Base-by-base conservation (phyloP, 2,329 filamentous ascomycete genomes). In the Ceratocystiopsis sp. region DNA sequence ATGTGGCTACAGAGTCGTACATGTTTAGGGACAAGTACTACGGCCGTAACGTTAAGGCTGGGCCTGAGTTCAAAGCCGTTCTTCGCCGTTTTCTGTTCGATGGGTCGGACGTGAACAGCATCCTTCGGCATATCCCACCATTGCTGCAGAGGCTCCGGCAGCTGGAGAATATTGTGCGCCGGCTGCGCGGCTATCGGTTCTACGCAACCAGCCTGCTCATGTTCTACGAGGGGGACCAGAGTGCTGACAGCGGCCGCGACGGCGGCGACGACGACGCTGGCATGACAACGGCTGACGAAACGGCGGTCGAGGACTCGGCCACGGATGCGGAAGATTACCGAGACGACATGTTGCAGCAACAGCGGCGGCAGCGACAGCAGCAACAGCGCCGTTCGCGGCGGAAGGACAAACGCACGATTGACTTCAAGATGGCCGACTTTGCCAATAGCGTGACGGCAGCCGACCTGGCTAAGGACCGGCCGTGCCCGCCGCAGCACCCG, bases 21-120 rank as follows among this genome's bases (percentile, higher is more conserved):
- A 69, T 87, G n/a, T 98, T 96, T 56, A 83, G 93, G 57, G 91
- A 98, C 69, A 98, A 98, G 61, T 98, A 98, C 60, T 94, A 85
- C 57, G 91, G 91, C 2, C 80, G 91, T 43, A 77, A 84, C 52
- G 66, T 98, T 33, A 87, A 87, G 59, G 85, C 82, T 3, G 91
- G 91, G 2, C 68, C 72, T 3, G 84, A 96, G 56, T 96, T 98
- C 54, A 84, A 93, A 55, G 76, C 81, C 46, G 87, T 87, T 0
- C 67, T 98, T 6, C 89, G 79, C 42, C 77, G 83, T 25, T 98
- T 96, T 57, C 73, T 98, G 48, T 94, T 86, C 59, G 85, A 96
- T 51, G 91, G 89, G 0, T 71, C 84, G 18, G 84, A 87, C 50
- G 74, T 84, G 55, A 68, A 74, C 32, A 87, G 84, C 55, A 80